A percentile compares a stretch with the other conserved stretches of the same genome.
These are phyloP conservation scores for Helicocarpus griseus DNA, from an alignment of 2,329 filamentous ascomycete species.

Conservation along the genomic window DNA sequence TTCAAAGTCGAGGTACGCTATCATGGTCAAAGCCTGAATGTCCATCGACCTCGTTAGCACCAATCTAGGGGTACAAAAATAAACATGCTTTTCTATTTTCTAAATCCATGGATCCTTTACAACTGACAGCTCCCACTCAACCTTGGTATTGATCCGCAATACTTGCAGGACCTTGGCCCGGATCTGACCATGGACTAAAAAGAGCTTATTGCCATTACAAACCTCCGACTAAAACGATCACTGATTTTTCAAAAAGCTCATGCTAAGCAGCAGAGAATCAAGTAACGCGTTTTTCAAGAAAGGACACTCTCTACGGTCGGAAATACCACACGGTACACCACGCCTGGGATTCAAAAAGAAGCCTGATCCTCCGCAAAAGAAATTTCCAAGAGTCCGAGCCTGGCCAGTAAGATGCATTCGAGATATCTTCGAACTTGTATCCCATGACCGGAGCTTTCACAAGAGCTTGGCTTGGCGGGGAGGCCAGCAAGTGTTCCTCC, in stretches of 20 bases:
- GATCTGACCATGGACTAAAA: conserved; percentile 7
- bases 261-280: too few species aligned
- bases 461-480: neutral
- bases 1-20: too few species aligned
- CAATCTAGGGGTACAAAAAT: neutral
- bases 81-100: neutral
- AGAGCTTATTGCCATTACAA: neutral
- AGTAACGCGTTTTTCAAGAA: too few species aligned
- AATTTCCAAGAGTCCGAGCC: too few species aligned
- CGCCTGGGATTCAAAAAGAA: too few species aligned
- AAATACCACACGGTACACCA: too few species aligned
- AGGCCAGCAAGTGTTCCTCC: neutral
- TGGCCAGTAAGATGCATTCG: too few species aligned
- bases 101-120: conserved; percentile 6
- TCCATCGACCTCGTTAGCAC: too few species aligned
- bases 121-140: conserved; percentile 10
- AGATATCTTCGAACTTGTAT: neutral
- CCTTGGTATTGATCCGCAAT: conserved; percentile 15
- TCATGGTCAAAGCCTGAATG: too few species aligned
- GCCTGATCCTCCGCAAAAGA: too few species aligned
- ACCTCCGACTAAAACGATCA: neutral
- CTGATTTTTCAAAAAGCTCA: too few species aligned
- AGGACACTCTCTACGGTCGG: too few species aligned
- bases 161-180: conserved; percentile 17
- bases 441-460: neutral